Evolutionary conservation across 345 rosid genomes (phyloP).

Genomic region (Boechera retrofracta): DNA sequence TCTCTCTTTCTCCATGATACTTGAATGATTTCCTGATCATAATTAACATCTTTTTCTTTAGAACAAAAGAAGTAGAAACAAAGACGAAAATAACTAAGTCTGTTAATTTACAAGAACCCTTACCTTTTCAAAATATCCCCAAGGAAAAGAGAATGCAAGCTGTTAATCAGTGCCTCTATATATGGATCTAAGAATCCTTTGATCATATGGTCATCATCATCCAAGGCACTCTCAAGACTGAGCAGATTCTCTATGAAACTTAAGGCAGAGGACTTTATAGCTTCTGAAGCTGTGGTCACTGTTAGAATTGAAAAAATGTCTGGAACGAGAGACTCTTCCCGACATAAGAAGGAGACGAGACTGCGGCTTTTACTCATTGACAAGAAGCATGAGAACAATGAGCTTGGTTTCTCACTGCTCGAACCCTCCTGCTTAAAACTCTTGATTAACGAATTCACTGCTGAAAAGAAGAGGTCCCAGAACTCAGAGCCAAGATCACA

Average conservation of each 20-base stretch:
- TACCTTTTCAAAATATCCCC: conserved; percentile 68
- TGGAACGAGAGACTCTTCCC: conserved; percentile 65
- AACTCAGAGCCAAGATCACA: conserved; percentile 70
- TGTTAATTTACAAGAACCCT: not conserved
- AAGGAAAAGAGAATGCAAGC: conserved; percentile 64
- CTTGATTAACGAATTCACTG: conserved; percentile 66
- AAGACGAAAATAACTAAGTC: no score
- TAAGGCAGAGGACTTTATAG: conserved; percentile 62
- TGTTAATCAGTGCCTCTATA: conserved; percentile 57
- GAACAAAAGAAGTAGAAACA: not conserved
- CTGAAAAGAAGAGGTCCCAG: conserved; percentile 79
- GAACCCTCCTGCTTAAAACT: conserved; percentile 85
- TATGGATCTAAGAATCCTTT: conserved; percentile 57
- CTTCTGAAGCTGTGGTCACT: conserved; percentile 68
- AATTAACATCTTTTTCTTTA: not conserved
- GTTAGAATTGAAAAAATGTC: conserved; percentile 77
- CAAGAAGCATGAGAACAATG: conserved; percentile 80
- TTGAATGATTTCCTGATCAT: conserved; percentile 65
- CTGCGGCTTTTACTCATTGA: conserved; percentile 80
- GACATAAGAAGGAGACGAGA: conserved; percentile 60
- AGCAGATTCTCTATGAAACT: conserved; percentile 73
- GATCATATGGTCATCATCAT: conserved; percentile 49
- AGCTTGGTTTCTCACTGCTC: conserved; percentile 88
- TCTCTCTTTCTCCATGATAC: conserved; percentile 58
- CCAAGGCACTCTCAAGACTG: conserved; percentile 63